phyloP scores from a whole-genome alignment of 371 early-diverging fungal species.

The Mucor mucedo region DNA sequence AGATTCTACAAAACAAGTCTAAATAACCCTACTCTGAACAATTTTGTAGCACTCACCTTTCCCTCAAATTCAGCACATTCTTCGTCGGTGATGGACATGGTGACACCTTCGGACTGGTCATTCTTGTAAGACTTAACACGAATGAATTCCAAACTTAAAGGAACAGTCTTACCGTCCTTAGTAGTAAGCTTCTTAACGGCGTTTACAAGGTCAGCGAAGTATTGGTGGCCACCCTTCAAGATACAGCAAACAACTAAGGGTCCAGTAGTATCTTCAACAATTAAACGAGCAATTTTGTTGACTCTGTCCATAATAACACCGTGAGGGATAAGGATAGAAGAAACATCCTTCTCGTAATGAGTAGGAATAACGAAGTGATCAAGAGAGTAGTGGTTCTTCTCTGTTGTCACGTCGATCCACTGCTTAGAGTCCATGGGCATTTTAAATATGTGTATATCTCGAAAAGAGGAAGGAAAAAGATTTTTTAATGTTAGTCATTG shows the following conservation, averaged over 20 bases:
- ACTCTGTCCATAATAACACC: slow-evolving; percentile 92
- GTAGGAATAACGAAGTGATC: slow-evolving; percentile 89
- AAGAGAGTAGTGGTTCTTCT: slow-evolving; percentile 74
- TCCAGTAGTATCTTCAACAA: slow-evolving; percentile 71
- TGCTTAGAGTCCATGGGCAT: slow-evolving; percentile 65
- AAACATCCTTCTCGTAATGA: slow-evolving; percentile 85
- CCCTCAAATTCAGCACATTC: slow-evolving; percentile 82
- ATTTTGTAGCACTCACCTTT: slow-evolving; percentile 55
- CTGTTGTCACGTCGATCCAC: slow-evolving; percentile 80
- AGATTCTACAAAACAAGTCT: slow-evolving; percentile 67
- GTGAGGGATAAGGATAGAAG: slow-evolving; percentile 88
- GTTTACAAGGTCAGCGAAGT: slow-evolving; percentile 88
- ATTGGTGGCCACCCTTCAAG: slow-evolving; percentile 90
- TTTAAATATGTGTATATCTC: slow-evolving; percentile 6
- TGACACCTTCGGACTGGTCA: slow-evolving; percentile 84
- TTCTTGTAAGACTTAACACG: slow-evolving; percentile 89
- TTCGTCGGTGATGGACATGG: slow-evolving; percentile 85
- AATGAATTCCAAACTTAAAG: slow-evolving; percentile 90
- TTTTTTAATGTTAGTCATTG: not conserved
- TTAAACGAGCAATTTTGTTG: slow-evolving; percentile 81
- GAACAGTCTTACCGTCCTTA: slow-evolving; percentile 74
- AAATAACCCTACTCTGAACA: not conserved
- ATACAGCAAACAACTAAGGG: slow-evolving; percentile 89
- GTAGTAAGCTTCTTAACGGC: slow-evolving; percentile 84
- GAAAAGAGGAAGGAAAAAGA: not conserved